phyloP scores from a whole-genome alignment of 306 rosid genomes.

The Aeschynomene evenia region DNA sequence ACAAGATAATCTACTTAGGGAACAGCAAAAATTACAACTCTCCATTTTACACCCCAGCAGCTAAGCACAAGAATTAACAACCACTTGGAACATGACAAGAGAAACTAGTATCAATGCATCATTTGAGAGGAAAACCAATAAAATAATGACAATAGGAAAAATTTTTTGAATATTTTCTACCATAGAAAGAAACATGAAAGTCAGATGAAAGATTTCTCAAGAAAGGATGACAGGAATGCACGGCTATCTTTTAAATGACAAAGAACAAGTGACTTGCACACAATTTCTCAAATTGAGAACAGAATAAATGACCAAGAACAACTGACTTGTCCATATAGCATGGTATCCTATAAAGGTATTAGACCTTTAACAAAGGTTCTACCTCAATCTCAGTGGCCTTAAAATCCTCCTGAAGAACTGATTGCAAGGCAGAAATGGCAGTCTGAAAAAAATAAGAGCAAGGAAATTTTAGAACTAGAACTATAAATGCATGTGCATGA shows the following conservation, averaged over 20 bases:
- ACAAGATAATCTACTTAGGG: background rate
- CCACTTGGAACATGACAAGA: background rate
- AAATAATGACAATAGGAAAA: background rate
- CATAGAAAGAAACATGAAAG: background rate
- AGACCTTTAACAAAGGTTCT: constrained; percentile 3
- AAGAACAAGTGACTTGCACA: constrained; percentile 5
- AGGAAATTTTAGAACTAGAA: background rate
- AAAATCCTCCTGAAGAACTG: constrained; percentile 98
- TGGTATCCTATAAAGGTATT: background rate
- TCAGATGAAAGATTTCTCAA: background rate
- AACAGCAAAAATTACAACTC: background rate
- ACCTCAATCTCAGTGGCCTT: constrained; percentile 99
- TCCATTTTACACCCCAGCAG: background rate
- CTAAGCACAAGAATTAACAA: background rate
- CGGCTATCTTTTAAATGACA: background rate
- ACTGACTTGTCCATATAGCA: constrained; percentile 12
- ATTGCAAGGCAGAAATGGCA: constrained; percentile 95
- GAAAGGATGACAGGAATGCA: background rate
- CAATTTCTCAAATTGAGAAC: background rate
- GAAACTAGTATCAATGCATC: background rate
- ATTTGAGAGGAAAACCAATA: background rate
- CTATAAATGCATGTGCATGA: background rate
- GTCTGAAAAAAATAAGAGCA: constrained; percentile 62
- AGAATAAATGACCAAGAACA: background rate
- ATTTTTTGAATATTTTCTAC: background rate